Percentiles rank a stretch among this genome's conserved stretches.
Evolutionary conservation across 345 rosid species (phyloP).

Genomic region (Excoecaria cochinchinensis): DNA sequence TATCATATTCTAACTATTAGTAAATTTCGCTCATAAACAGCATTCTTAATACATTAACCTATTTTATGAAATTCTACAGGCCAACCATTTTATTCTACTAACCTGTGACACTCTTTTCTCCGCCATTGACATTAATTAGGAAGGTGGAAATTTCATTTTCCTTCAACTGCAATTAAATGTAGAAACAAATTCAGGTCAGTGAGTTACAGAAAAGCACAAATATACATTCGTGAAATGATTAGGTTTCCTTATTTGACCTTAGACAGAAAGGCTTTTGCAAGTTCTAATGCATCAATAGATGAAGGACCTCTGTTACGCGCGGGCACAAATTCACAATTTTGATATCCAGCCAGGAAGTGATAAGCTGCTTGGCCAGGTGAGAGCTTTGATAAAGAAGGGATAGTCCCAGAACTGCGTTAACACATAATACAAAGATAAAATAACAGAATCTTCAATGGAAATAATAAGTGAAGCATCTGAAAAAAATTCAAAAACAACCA

Average conservation of each 20-base stretch:
- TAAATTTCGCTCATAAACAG: neutral
- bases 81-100: neutral
- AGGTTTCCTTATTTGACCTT: constrained; percentile 25
- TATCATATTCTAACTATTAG: neutral
- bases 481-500: neutral
- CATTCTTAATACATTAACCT: neutral
- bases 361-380: constrained; percentile 39
- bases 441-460: neutral
- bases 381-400: constrained; percentile 37
- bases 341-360: constrained; percentile 40
- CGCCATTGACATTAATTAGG: constrained; percentile 26
- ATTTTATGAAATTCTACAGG: neutral
- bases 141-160: constrained; percentile 26
- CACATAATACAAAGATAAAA: neutral
- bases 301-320: constrained; percentile 26
- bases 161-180: constrained; percentile 26
- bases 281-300: constrained; percentile 26
- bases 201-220: neutral
- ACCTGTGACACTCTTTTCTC: constrained; percentile 18
- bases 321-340: constrained; percentile 34
- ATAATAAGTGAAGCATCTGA: neutral
- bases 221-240: neutral
- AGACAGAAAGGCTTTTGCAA: constrained; percentile 32
- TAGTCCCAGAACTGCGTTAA: constrained; percentile 29
- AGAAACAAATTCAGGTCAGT: constrained; percentile 7